Base-by-base conservation (phyloP, 768 basidiomycete species). In the Pilatotrama ljubarskyi region DNA sequence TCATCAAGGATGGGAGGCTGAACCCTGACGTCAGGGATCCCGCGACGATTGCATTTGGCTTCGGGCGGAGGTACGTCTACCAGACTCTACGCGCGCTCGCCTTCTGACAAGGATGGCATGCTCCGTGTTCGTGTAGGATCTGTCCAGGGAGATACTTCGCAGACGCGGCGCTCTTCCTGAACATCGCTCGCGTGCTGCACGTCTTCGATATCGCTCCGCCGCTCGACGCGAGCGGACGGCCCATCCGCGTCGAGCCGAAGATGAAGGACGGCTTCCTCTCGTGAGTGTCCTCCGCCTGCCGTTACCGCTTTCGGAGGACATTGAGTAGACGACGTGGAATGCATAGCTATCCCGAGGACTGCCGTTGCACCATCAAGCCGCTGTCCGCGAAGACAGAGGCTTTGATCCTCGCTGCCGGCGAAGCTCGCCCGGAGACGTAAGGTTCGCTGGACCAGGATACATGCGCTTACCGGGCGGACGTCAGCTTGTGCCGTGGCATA, bases 1-100 rank as follows among this genome's bases (percentile, higher is more conserved):
- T 70, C 51, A 24, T 66, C 8, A 63, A 65, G 42, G 46, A 61
- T 40, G 50, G 61, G 42, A 29, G 41, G 24, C 62, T 60, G n/a
- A 53, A 66, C 55, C 62, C 60, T 5, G 46, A 61, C 22, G 53
- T 62, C 4, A 42, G 56, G 22, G 59, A 65, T 32, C 67, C 63
- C 5, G 59, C 24, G 0, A 48, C 46, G 13, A 54, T 58, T 14
- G 64, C 63, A 1, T 72, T 72, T 38, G 70, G 70, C 4, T 72
- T 66, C 50, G 70, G 70, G 5, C 37, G 70, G 22, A 54, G 70
- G 70, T 69, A 32, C 14, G 11, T 11, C 36, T 5, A 29, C 25
- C 38, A 15, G 15, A 15, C 15, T 24, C 15, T n/a, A 20, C 20
- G 3, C 32, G 25, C 13, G 29, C 17, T 17, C 29, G 29, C 29